Evolutionary conservation across 305 asterid genomes (phyloP), one percentile per base, ranked within the genome.

Genomic region (Fraxinus albicans): DNA sequence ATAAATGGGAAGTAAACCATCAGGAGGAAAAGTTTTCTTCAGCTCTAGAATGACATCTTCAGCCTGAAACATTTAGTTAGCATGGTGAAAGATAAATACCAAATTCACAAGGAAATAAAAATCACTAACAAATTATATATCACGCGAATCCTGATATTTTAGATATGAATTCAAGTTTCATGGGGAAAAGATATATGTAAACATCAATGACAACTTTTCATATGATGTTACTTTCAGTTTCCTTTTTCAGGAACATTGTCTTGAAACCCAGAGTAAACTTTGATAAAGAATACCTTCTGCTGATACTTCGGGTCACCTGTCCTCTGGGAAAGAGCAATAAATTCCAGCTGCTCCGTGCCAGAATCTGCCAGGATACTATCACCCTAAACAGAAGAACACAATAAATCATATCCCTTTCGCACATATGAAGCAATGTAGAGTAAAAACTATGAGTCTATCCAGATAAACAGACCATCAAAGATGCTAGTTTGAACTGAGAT

Each of bases 241-340:
- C 27, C 82, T 73, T 82, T 79, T 70, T 67, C 60, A 76, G 40
- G 21, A 69, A 77, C 7, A 73, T 19, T 13, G 58, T 33, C 44
- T 65, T 53, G 70, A 73, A 50, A 21, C 13, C 65, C 77, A 80
- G 15, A 8, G 27, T 44, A 17, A 31, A 53, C 38, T 29, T 58
- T 23, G 42, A 38, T 77, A 13, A 50, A 76, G 76, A 79, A 70
- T 86, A 90, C 99, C 96, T 92, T 93, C 87, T 87, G 92, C 84
- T 94, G 98, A 94, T 96, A 94, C 81, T 92, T 96, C 3, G 90
- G 90, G 85, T 96, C 93, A 82, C 98, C 97, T 23, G 98, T 94
- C 90, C 99, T 91, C 80, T 94, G 95, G 76, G 99, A 94, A 87
- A 96, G 98, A 83, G 98, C 99, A 89, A 96, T 96, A 90, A 96